A percentile compares a stretch with the other conserved stretches of the same genome.
Evolutionary conservation across 331 rosid species (phyloP).

Genomic region (Rosa hybrid): DNA sequence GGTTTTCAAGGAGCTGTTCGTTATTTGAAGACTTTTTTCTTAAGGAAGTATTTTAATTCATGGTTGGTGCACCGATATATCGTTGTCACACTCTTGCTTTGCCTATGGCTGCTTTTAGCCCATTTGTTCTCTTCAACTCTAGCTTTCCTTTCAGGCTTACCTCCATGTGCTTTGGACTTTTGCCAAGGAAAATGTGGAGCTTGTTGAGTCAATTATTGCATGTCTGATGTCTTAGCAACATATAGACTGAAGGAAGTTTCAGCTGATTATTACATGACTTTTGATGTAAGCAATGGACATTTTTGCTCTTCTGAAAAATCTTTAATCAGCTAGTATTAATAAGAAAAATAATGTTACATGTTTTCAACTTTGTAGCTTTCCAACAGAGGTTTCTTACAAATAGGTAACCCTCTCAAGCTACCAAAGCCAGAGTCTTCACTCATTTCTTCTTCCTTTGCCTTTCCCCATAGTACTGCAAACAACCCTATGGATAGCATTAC

Average conservation of each 20-base stretch:
- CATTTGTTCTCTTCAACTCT: background rate
- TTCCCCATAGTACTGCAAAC: slow-evolving; percentile 71
- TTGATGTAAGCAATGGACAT: background rate
- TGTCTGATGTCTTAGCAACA: background rate
- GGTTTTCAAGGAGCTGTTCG: background rate
- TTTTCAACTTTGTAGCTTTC: too few species aligned
- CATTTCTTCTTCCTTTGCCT: slow-evolving; percentile 47
- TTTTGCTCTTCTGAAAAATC: background rate
- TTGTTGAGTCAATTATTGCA: background rate
- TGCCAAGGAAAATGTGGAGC: background rate
- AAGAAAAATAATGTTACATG: too few species aligned
- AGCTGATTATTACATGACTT: background rate
- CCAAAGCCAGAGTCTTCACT: background rate
- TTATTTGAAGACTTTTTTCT: background rate
- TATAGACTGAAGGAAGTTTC: background rate
- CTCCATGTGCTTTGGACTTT: background rate
- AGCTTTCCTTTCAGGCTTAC: background rate
- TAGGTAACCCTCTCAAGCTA: background rate
- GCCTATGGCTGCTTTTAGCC: background rate
- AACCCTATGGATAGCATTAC: slow-evolving; percentile 54
- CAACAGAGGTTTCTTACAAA: background rate
- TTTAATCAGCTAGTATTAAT: too few species aligned
- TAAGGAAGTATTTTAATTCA: background rate
- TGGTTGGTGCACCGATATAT: background rate
- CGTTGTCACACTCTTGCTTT: background rate